Base-by-base conservation (phyloP, 768 basidiomycete species). In the Lactarius hatsudake region DNA sequence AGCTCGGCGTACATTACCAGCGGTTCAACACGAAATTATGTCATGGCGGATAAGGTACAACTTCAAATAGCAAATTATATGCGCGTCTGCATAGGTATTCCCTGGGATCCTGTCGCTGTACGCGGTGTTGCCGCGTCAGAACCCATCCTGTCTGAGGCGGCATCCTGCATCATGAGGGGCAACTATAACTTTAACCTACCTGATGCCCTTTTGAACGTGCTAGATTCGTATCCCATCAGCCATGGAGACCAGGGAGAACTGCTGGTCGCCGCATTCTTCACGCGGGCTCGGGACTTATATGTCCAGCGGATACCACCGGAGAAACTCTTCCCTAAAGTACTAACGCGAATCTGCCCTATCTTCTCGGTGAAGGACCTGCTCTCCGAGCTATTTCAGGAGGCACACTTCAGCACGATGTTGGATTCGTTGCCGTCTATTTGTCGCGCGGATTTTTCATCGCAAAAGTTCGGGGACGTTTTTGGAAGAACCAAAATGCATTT, bases 91-190 rank as follows among this genome's bases (percentile, higher is more conserved):
- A 20, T 61, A 20, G 9, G 12, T 13, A 23, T 45, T 28, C 18
- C 59, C 2, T 4, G 43, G 10, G 13, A 40, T 28, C 59, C 13
- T 6, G 26, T 13, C 7, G 15, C 26, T 26, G 26, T 60, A 38
- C 34, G 17, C 18, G 26, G 38, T 30, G 18, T 42, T 18, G 43
- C 38, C 2, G 40, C 59, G 7, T 61, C 59, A 1, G 59, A 61
- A 32, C 59, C 59, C 13, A 61, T 61, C 20, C 59, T 61, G 6
- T 61, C 59, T 10, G 59, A 61, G 28, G 59, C 59, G 4, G 59
- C 42, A 6, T 61, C 43, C 17, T 5, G 5, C 26, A 61, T 61
- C 7, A 61, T 61, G 59, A 20, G 43, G 28, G 17, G 10, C 2
- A 0, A 17, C 6, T 8, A 6, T 20, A 0, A 34, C 30, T 56